Evolutionary conservation across 768 basidiomycete species (phyloP).

Genomic region (Leccinum longicurvipes): DNA sequence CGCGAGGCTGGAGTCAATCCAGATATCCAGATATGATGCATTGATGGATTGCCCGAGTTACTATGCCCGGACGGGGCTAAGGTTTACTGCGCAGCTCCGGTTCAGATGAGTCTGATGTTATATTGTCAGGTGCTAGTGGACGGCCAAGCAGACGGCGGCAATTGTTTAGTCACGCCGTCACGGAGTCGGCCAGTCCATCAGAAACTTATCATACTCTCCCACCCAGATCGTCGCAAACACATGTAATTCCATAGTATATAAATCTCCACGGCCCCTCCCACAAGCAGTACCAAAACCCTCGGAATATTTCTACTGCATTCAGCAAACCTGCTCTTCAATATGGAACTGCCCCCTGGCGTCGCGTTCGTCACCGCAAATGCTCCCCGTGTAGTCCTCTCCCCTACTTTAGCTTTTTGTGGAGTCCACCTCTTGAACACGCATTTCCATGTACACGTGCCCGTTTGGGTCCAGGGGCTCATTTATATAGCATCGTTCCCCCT

Average conservation of each 20-base stretch:
- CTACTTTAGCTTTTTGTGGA: slow-evolving; percentile 14
- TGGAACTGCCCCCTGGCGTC: slow-evolving; percentile 35
- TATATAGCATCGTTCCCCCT: slow-evolving; percentile 26
- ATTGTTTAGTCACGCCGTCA: neutral
- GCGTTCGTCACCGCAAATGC: slow-evolving; percentile 26
- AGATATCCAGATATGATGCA: too few relatives aligned
- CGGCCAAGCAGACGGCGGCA: too few relatives aligned
- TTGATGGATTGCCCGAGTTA: too few relatives aligned
- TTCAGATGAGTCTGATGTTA: neutral
- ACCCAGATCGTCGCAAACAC: slow-evolving; percentile 2
- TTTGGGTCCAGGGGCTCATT: slow-evolving; percentile 16
- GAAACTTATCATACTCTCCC: neutral
- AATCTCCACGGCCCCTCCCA: neutral
- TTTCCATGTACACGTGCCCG: slow-evolving; percentile 5
- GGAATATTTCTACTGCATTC: neutral
- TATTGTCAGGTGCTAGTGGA: too few relatives aligned
- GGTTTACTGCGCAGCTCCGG: neutral
- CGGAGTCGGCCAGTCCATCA: neutral
- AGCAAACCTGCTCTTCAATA: slow-evolving; percentile 4
- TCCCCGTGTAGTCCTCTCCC: slow-evolving; percentile 20
- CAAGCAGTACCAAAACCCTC: neutral
- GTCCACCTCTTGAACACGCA: slow-evolving; percentile 9
- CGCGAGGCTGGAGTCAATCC: too few relatives aligned
- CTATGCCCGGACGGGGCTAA: too few relatives aligned
- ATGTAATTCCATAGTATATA: slow-evolving; percentile 10